phyloP scores from a whole-genome alignment of 345 rosid species.

The Linum usitatissimum region DNA sequence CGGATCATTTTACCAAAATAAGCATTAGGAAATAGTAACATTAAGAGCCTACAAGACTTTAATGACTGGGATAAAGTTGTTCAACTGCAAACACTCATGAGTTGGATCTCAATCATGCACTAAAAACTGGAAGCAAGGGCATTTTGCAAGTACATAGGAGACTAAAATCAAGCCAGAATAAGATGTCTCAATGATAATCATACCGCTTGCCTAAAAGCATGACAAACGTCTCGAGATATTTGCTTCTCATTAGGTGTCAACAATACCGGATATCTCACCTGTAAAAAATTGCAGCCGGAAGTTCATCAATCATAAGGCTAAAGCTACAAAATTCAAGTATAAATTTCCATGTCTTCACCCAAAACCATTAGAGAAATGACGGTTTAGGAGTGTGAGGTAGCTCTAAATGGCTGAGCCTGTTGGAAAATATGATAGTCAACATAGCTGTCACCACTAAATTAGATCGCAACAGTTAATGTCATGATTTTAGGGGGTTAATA shows the following conservation, averaged over 20 bases:
- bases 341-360: neutral
- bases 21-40: neutral
- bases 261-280: constrained; percentile 87
- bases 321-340: neutral
- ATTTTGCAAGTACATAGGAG: neutral
- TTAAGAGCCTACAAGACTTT: neutral
- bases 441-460: no score
- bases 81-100: neutral
- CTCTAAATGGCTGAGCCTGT: neutral
- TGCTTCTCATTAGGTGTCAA: constrained; percentile 95
- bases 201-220: constrained; percentile 96
- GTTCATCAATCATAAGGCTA: neutral
- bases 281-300: constrained; percentile 17
- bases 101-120: neutral
- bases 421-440: neutral
- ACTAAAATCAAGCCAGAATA: neutral
- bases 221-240: constrained; percentile 97
- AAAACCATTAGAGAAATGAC: neutral
- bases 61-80: neutral
- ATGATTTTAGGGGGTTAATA: no score
- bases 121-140: neutral
- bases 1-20: neutral
- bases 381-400: neutral
- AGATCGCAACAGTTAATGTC: no score
- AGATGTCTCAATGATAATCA: constrained; percentile 4